A percentile compares a stretch with the other conserved stretches of the same genome.
These are phyloP conservation scores for Poronia punctata DNA, from an alignment of 495 filamentous ascomycete genomes.

Conservation along the genomic window DNA sequence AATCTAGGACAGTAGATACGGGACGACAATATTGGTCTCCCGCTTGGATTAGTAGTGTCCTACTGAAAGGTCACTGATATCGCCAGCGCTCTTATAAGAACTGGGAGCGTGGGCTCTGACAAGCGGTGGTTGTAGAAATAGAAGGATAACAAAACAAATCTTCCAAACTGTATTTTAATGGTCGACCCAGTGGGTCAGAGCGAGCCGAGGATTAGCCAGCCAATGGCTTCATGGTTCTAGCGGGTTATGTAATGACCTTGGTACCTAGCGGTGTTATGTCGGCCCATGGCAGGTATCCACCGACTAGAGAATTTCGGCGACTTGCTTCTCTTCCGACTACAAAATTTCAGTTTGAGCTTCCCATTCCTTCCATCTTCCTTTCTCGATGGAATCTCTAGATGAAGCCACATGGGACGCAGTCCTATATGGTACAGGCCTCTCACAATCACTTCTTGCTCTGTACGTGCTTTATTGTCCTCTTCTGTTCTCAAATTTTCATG, in stretches of 20 bases:
- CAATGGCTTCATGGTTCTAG: too few species aligned
- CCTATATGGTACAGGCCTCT: slow-evolving; percentile 81
- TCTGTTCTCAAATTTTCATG: slow-evolving; percentile 5
- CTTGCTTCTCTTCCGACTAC: slow-evolving; percentile 25
- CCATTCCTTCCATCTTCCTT: slow-evolving; percentile 19
- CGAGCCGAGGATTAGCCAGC: slow-evolving; percentile 2
- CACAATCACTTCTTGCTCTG: slow-evolving; percentile 89
- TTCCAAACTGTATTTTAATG: slow-evolving; percentile 1
- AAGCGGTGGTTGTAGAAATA: slow-evolving; percentile 46
- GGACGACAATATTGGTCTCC: slow-evolving; percentile 66
- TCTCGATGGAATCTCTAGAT: slow-evolving; percentile 68
- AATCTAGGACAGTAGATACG: slow-evolving; percentile 96
- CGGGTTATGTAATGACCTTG: neutral
- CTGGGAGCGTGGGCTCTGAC: slow-evolving; percentile 32
- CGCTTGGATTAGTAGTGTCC: slow-evolving; percentile 50
- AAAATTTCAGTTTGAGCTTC: slow-evolving; percentile 26
- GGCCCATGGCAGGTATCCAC: slow-evolving; percentile 13
- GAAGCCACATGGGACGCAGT: slow-evolving; percentile 86
- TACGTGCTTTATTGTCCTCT: slow-evolving; percentile 42
- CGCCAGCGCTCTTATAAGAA: slow-evolving; percentile 33
- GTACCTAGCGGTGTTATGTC: slow-evolving; percentile 12
- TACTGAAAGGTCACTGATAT: slow-evolving; percentile 64
- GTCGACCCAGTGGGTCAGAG: neutral
- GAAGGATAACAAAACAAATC: slow-evolving; percentile 18
- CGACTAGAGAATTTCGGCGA: too few species aligned